Evolutionary conservation across 1,284 basidiomycete species (phyloP).

Genomic region (Caloboletus firmus): DNA sequence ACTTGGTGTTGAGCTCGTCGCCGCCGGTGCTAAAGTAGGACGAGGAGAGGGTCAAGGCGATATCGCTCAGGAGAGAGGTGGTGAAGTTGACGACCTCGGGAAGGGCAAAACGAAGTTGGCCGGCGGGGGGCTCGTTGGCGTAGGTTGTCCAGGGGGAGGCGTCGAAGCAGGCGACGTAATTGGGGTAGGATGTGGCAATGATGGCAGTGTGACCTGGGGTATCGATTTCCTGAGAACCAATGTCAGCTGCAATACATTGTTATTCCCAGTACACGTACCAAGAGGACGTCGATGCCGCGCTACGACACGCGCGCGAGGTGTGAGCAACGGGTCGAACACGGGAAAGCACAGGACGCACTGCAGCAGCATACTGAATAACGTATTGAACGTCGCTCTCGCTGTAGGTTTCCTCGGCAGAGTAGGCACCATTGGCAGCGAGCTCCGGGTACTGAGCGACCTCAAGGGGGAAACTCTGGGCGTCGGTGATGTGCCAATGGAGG

Average conservation of each 20-base stretch:
- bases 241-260: slow-evolving; percentile 3
- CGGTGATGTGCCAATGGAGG: slow-evolving; percentile 77
- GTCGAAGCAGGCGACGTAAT: slow-evolving; percentile 64
- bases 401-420: slow-evolving; percentile 56
- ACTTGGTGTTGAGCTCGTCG: slow-evolving; percentile 64
- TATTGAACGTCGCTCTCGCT: slow-evolving; percentile 53
- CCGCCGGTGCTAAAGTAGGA: slow-evolving; percentile 66
- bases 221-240: slow-evolving; percentile 54
- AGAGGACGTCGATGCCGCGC: slow-evolving; percentile 32
- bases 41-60: slow-evolving; percentile 46
- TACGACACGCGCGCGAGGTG: slow-evolving; percentile 3
- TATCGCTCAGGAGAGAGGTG: slow-evolving; percentile 43
- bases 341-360: slow-evolving; percentile 38
- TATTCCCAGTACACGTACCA: slow-evolving; percentile 22
- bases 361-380: slow-evolving; percentile 64
- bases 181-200: slow-evolving; percentile 60
- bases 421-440: slow-evolving; percentile 62
- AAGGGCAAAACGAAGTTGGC: slow-evolving; percentile 62
- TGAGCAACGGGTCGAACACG: background rate
- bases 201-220: slow-evolving; percentile 74
- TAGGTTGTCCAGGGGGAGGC: slow-evolving; percentile 55
- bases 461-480: slow-evolving; percentile 70
- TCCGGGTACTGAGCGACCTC: slow-evolving; percentile 54
- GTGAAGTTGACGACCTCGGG: slow-evolving; percentile 49
- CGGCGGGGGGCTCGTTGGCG: slow-evolving; percentile 66